Evolutionary conservation across 2,329 filamentous ascomycete species (phyloP).

Genomic region (Neonectria faginata): DNA sequence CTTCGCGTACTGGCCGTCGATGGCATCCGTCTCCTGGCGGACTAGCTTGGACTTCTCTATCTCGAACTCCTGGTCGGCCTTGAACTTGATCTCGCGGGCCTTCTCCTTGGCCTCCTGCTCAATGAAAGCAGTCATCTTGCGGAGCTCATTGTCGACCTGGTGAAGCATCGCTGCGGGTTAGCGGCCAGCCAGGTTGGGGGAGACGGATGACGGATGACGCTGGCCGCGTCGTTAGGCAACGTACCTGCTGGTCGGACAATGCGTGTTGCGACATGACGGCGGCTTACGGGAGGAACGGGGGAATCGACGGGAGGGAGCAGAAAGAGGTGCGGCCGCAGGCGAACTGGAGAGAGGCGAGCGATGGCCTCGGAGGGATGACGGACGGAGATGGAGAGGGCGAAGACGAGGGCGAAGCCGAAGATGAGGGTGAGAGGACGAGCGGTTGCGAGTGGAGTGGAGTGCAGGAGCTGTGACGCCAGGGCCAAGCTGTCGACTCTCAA

Average conservation of each 20-base stretch:
- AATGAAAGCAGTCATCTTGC: conserved; percentile 99
- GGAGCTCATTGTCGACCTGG: conserved; percentile 96
- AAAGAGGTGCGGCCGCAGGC: conserved; percentile 14
- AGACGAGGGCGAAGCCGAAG: conserved; percentile 6
- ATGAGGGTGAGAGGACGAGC: conserved; percentile 24
- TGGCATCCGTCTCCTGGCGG: conserved; percentile 91
- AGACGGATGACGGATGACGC: conserved; percentile 31
- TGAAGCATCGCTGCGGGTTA: conserved; percentile 29
- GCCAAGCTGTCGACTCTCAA: conserved; percentile 32
- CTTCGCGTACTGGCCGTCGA: conserved; percentile 95
- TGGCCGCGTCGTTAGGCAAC: conserved; percentile 40
- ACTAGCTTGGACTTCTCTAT: conserved; percentile 99
- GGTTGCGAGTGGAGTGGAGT: conserved; percentile 39
- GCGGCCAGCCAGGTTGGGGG: conserved; percentile 20
- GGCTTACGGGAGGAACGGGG: conserved; percentile 29
- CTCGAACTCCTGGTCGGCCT: conserved; percentile 98
- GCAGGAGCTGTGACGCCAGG: conserved; percentile 48
- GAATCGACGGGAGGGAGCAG: conserved; percentile 25
- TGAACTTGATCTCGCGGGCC: conserved; percentile 95
- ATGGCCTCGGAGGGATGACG: conserved; percentile 38
- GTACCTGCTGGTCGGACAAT: conserved; percentile 97
- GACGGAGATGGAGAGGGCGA: conserved; percentile 33
- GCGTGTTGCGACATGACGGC: conserved; percentile 92
- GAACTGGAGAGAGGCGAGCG: conserved; percentile 30
- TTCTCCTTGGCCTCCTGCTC: conserved; percentile 98